Conservation (phyloP, 345 rosid genomes). For the Adansonia digitata region DNA sequence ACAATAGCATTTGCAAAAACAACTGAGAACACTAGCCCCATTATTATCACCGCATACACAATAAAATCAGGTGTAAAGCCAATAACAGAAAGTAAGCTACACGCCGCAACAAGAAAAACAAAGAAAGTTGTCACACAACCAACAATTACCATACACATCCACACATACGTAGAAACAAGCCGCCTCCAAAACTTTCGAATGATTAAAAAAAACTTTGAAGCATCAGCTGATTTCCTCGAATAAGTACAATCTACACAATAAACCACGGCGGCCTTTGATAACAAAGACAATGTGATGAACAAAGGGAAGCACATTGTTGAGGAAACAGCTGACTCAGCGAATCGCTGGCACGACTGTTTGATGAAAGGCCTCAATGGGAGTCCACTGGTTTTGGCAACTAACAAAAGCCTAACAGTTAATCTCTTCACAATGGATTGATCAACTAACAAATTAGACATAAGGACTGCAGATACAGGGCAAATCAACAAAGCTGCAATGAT, state of each 20-base stretch:
- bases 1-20: slow-evolving; percentile 72
- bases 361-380: slow-evolving; percentile 60
- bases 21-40: slow-evolving; percentile 68
- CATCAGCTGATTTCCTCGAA: slow-evolving; percentile 43
- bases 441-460: slow-evolving; percentile 61
- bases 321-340: slow-evolving; percentile 64
- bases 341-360: slow-evolving; percentile 57
- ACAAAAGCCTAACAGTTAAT: slow-evolving; percentile 49
- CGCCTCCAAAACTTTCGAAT: slow-evolving; percentile 62
- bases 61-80: slow-evolving; percentile 53
- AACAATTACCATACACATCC: slow-evolving; percentile 55
- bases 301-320: slow-evolving; percentile 72
- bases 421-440: slow-evolving; percentile 60
- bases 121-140: slow-evolving; percentile 62
- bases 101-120: slow-evolving; percentile 51
- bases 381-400: slow-evolving; percentile 70
- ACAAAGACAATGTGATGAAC: slow-evolving; percentile 52
- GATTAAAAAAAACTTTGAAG: slow-evolving; percentile 42
- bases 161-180: slow-evolving; percentile 56
- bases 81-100: slow-evolving; percentile 46
- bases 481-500: slow-evolving; percentile 50
- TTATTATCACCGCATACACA: slow-evolving; percentile 47
- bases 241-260: slow-evolving; percentile 86
- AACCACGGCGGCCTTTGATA: slow-evolving; percentile 67
- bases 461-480: slow-evolving; percentile 75